Base-by-base conservation (phyloP, 352 stramenopile species). In the Elongisporangium anandrum region DNA sequence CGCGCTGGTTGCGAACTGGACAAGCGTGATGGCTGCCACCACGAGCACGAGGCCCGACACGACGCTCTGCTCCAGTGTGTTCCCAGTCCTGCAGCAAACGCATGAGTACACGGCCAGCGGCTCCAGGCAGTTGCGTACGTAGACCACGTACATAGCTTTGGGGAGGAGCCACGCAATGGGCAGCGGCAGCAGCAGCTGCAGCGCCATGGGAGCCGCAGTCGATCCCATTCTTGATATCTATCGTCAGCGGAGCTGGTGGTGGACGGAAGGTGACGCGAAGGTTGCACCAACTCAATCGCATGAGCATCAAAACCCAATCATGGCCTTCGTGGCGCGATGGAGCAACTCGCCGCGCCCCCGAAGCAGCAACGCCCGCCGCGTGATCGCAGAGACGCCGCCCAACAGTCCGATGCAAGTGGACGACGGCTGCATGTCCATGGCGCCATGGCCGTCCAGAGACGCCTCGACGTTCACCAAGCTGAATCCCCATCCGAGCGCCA, bases 31-130 rank as follows among this genome's bases (percentile, higher is more conserved):
- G 38, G 63, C 67, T 16, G 41, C 34, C 41, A 85, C 68, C 15
- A 79, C 69, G 19, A 75, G 59, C 26, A 70, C 61, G 39, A 92
- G 73, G 2, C 75, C 59, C 48, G 34, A 26, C 0, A 85, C 39
- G 56, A 88, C 79, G 10, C 66, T 63, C 50, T 85, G 70, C 64
- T 92, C 79, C 8, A 92, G 57, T 23, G 64, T 54, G 24, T 66
- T 58, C 6, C 58, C 65, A 52, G 59, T 68, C 15, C 76, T 85
- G 54, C 45, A 45, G 2, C 16, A 20, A 29, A 20, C 4, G 3
- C 19, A 20, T n/a, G 22, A 55, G 21, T 19, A 8, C 4, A 6
- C 22, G 19, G 9, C 4, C 22, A 24, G 20, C 5, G 3, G 12
- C 15, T 3, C 2, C 22, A 24, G 2, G 3, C 15, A 26, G 17